Conservation (phyloP, 2,329 filamentous ascomycete genomes). For the Botrytis squamosa region DNA sequence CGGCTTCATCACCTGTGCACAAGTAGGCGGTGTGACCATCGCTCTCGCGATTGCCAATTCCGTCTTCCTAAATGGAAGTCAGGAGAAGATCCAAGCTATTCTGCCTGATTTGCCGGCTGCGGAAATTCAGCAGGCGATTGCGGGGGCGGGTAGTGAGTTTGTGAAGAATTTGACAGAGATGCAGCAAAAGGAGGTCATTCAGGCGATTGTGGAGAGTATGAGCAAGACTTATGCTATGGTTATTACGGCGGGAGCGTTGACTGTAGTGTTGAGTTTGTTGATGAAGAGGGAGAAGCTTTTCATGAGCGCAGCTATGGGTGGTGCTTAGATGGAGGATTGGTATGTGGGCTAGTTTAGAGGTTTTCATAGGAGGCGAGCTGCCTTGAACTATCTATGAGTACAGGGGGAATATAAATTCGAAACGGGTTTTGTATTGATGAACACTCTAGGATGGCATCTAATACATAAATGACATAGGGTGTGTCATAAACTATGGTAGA, state of each 20-base stretch:
- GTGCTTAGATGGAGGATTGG: constrained; percentile 8
- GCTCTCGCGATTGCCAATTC: constrained; percentile 42
- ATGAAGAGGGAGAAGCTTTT: constrained; percentile 38
- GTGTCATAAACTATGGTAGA: background rate
- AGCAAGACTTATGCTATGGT: constrained; percentile 33
- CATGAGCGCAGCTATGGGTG: constrained; percentile 29
- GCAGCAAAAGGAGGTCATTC: constrained; percentile 15
- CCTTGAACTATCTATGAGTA: background rate
- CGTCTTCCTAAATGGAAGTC: constrained; percentile 42
- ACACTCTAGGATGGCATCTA: background rate
- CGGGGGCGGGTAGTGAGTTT: constrained; percentile 32
- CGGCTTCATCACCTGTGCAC: constrained; percentile 43
- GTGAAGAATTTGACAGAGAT: constrained; percentile 27
- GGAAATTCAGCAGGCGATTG: constrained; percentile 38
- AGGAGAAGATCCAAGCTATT: constrained; percentile 35
- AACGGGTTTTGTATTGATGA: background rate
- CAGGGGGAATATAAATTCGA: background rate
- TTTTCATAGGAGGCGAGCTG: background rate
- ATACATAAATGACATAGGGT: background rate
- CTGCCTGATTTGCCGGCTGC: constrained; percentile 34
- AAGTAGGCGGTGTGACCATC: constrained; percentile 42
- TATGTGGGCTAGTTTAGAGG: background rate
- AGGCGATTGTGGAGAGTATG: constrained; percentile 35
- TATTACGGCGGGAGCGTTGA: constrained; percentile 34
- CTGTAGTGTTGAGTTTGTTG: constrained; percentile 29